phyloP scores from a whole-genome alignment of 257 asterid genomes.

The Solanum ossicruentum region DNA sequence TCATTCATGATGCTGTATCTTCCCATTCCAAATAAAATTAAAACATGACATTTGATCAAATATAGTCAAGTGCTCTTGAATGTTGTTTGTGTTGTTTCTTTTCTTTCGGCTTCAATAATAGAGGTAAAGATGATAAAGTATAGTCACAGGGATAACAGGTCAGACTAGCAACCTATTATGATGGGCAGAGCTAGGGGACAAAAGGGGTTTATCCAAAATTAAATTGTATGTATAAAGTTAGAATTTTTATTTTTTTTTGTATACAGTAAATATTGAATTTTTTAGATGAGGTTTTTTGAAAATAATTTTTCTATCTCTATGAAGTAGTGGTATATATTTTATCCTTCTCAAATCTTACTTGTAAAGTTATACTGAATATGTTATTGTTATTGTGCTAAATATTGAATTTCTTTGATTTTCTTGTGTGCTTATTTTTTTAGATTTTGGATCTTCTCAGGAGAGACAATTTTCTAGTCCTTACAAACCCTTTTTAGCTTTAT shows the following conservation, averaged over 20 bases:
- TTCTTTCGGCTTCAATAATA: neutral
- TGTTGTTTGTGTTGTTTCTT: neutral
- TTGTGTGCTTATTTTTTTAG: neutral
- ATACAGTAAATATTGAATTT: neutral
- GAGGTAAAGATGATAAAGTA: neutral
- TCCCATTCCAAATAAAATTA: neutral
- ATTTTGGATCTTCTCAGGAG: neutral
- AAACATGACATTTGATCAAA: neutral
- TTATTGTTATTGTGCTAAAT: too few relatives aligned
- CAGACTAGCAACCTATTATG: neutral
- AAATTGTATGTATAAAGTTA: neutral
- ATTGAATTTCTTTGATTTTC: too few relatives aligned
- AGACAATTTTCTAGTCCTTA: neutral
- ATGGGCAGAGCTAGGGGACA: neutral
- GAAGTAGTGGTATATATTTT: too few relatives aligned
- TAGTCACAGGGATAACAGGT: neutral
- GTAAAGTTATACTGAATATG: too few relatives aligned
- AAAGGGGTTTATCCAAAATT: neutral
- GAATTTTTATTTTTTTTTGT: neutral
- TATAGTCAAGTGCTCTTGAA: neutral
- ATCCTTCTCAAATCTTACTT: too few relatives aligned
- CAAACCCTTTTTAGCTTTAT: neutral
- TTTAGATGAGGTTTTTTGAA: too few relatives aligned
- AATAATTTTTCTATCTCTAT: too few relatives aligned
- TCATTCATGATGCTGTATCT: neutral